Percentiles rank a stretch among this genome's conserved stretches.
These are phyloP conservation scores for Ceratopteris richardii DNA, from an alignment of 75 land plant species.

Conservation along the genomic window DNA sequence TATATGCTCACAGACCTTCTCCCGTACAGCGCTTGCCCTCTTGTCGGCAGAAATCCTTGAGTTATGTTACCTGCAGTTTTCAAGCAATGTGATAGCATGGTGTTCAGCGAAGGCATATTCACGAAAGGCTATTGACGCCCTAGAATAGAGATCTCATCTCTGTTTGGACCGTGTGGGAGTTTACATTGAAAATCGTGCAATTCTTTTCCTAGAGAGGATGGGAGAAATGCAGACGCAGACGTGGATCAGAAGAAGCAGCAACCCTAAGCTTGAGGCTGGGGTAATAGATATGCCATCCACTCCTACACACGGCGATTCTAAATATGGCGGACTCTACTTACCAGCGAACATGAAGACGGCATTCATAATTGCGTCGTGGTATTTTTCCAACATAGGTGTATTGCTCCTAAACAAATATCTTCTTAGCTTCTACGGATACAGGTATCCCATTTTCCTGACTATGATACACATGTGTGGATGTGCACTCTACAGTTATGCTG, in stretches of 20 bases:
- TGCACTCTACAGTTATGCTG: constrained; percentile 39
- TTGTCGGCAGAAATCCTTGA: too few relatives aligned
- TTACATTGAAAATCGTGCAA: too few relatives aligned
- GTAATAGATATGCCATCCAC: constrained; percentile 54
- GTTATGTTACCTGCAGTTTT: too few relatives aligned
- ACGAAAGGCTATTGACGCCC: too few relatives aligned
- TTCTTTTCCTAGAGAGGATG: neutral
- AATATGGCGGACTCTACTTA: constrained; percentile 9
- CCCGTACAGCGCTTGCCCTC: too few relatives aligned
- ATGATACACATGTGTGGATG: constrained; percentile 78
- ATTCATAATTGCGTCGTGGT: constrained; percentile 54
- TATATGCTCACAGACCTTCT: too few relatives aligned
- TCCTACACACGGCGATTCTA: constrained; percentile 27
- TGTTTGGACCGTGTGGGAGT: too few relatives aligned
- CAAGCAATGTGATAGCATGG: too few relatives aligned
- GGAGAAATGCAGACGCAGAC: constrained; percentile 34
- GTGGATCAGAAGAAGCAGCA: constrained; percentile 45
- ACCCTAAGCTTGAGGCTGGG: constrained; percentile 44
- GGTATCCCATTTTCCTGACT: constrained; percentile 83
- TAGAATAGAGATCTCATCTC: too few relatives aligned
- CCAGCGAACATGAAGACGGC: constrained; percentile 34
- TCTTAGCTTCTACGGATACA: constrained; percentile 67
- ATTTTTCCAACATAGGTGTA: constrained; percentile 81
- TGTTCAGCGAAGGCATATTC: too few relatives aligned
- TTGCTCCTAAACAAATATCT: constrained; percentile 88